These are phyloP conservation scores for Podospora sp. DNA, from an alignment of 495 filamentous ascomycete species.

Conservation along the genomic window DNA sequence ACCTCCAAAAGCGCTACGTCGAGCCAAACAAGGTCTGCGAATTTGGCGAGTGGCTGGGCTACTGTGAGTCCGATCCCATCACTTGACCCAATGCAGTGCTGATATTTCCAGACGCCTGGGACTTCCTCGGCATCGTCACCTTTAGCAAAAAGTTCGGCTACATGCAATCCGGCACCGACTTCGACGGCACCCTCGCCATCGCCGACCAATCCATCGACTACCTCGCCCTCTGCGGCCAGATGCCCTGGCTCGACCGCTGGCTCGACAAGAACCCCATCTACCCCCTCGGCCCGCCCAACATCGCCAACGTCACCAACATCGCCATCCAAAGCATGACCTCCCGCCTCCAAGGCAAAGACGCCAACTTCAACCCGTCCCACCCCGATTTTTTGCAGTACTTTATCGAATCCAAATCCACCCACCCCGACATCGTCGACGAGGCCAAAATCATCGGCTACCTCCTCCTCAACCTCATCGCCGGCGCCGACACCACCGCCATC, in stretches of 20 bases:
- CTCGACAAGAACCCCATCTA: constrained; percentile 29
- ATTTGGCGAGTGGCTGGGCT: constrained; percentile 30
- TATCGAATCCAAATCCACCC: constrained; percentile 26
- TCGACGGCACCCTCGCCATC: constrained; percentile 25
- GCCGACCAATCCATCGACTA: constrained; percentile 25
- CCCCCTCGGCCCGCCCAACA: constrained; percentile 29
- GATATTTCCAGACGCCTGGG: constrained; percentile 35
- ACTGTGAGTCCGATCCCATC: constrained; percentile 23
- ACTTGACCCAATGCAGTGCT: neutral
- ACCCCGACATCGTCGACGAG: constrained; percentile 33
- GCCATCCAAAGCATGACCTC: constrained; percentile 16
- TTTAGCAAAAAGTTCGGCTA: constrained; percentile 43
- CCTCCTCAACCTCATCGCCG: constrained; percentile 48
- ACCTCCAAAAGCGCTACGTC: constrained; percentile 25
- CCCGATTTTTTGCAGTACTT: constrained; percentile 38
- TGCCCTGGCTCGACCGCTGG: constrained; percentile 32
- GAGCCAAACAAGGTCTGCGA: constrained; percentile 16
- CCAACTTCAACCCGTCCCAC: constrained; percentile 8
- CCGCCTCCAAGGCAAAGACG: constrained; percentile 23
- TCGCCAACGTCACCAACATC: constrained; percentile 17
- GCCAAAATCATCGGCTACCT: constrained; percentile 29
- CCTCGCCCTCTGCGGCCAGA: constrained; percentile 12
- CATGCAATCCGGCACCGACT: constrained; percentile 33
- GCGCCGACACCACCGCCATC: constrained; percentile 58
- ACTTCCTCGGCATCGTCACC: constrained; percentile 36